Evolutionary conservation across 176 grass and related monocot genomes (phyloP).

Genomic region (Melocanna baccifera): DNA sequence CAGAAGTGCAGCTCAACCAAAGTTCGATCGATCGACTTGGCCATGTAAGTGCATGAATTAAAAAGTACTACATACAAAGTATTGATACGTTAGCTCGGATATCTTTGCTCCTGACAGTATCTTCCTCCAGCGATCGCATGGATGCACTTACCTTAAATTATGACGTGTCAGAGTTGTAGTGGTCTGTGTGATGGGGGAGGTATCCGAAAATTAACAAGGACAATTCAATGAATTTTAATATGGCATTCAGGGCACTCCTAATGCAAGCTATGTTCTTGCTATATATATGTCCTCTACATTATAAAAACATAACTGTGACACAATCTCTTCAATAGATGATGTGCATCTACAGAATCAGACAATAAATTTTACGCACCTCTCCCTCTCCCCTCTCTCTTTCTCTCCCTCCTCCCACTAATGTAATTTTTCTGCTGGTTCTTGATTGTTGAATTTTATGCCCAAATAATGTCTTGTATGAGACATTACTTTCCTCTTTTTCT

Average conservation of each 20-base stretch:
- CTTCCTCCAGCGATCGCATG: background rate
- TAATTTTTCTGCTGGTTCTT: no score
- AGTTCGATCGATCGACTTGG: background rate
- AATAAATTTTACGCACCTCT: no score
- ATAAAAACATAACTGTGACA: no score
- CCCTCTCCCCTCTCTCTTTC: no score
- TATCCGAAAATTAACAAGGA: background rate
- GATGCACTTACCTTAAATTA: slow-evolving; percentile 2
- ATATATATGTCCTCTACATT: no score
- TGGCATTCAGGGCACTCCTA: background rate
- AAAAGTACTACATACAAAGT: background rate
- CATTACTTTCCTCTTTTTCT: no score
- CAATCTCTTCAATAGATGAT: no score
- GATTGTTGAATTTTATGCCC: no score
- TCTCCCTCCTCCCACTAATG: no score
- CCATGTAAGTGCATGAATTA: background rate
- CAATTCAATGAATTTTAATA: background rate
- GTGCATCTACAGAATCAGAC: no score
- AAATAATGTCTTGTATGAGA: no score
- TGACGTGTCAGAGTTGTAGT: slow-evolving; percentile 4
- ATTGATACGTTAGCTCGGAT: background rate
- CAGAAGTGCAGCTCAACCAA: background rate
- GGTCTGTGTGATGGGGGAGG: slow-evolving; percentile 6
- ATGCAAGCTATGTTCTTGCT: no score
- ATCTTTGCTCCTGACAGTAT: slow-evolving; percentile 15